A percentile compares a stretch with the other conserved stretches of the same genome.
These are phyloP conservation scores for Hirsutella thompsonii DNA, from an alignment of 2,329 filamentous ascomycete genomes.

Conservation along the genomic window DNA sequence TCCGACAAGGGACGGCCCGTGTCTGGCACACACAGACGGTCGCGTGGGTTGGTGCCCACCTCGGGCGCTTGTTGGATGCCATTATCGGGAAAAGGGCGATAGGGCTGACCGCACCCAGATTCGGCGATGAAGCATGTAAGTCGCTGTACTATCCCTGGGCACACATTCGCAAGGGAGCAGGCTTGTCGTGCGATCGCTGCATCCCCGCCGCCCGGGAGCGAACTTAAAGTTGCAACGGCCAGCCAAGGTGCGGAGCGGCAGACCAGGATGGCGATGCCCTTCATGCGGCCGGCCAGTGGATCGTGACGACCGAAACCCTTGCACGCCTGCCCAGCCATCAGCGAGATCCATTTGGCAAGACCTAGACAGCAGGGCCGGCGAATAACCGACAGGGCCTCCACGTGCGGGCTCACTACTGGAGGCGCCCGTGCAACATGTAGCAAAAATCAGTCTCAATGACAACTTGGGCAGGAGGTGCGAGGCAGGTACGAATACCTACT, in stretches of 20 bases:
- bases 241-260: conserved; percentile 2
- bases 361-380: too few species aligned
- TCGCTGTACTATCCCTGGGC: not conserved
- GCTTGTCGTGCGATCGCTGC: conserved; percentile 1
- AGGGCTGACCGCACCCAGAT: not conserved
- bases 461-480: too few species aligned
- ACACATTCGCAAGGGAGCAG: not conserved
- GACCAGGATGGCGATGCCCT: conserved; percentile 1
- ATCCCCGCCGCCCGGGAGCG: conserved; percentile 2
- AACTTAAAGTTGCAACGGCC: conserved; percentile 4
- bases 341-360: too few species aligned
- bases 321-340: not conserved
- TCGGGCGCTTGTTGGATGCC: not conserved
- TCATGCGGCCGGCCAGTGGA: conserved; percentile 1
- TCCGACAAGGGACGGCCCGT: too few species aligned
- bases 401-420: too few species aligned
- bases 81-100: not conserved
- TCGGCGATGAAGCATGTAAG: not conserved
- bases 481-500: too few species aligned
- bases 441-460: too few species aligned
- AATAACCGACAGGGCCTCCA: too few species aligned
- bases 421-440: too few species aligned
- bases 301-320: conserved; percentile 2
- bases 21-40: too few species aligned
- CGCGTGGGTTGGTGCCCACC: too few species aligned